Percentiles rank a stretch among this genome's conserved stretches.
Conservation (phyloP, 1,284 basidiomycete species). For the Gymnopus androsaceus region DNA sequence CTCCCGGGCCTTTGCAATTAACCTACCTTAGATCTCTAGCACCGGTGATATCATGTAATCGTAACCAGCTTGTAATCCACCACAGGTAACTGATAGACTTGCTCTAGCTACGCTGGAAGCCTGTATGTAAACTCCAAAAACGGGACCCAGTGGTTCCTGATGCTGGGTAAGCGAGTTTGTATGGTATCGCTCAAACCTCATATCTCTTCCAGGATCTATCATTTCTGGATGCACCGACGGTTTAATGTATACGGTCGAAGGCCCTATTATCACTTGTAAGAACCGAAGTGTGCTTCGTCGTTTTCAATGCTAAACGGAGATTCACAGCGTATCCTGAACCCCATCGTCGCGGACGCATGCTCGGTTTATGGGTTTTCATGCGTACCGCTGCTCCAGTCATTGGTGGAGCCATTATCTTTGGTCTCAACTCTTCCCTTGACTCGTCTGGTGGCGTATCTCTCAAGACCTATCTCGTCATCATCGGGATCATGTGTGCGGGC, state of each 20-base stretch:
- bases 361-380: conserved; percentile 38
- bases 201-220: conserved; percentile 26
- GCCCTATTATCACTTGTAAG: conserved; percentile 35
- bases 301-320: not conserved
- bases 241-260: conserved; percentile 36
- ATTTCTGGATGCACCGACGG: conserved; percentile 34
- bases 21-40: conserved; percentile 29
- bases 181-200: not conserved
- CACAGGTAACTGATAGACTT: not conserved
- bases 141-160: conserved; percentile 37
- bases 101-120: conserved; percentile 32
- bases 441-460: conserved; percentile 33
- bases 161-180: conserved; percentile 24
- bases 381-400: conserved; percentile 34
- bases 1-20: not conserved
- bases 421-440: conserved; percentile 30
- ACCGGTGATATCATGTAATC: conserved; percentile 34
- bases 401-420: conserved; percentile 37
- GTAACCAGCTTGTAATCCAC: not conserved
- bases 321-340: conserved; percentile 34
- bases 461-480: conserved; percentile 35
- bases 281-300: not conserved
- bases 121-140: conserved; percentile 37
- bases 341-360: conserved; percentile 33
- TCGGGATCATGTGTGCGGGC: conserved; percentile 37